These are phyloP conservation scores for Ganoderma lingzhi DNA, from an alignment of 1,284 basidiomycete species.

Conservation along the genomic window DNA sequence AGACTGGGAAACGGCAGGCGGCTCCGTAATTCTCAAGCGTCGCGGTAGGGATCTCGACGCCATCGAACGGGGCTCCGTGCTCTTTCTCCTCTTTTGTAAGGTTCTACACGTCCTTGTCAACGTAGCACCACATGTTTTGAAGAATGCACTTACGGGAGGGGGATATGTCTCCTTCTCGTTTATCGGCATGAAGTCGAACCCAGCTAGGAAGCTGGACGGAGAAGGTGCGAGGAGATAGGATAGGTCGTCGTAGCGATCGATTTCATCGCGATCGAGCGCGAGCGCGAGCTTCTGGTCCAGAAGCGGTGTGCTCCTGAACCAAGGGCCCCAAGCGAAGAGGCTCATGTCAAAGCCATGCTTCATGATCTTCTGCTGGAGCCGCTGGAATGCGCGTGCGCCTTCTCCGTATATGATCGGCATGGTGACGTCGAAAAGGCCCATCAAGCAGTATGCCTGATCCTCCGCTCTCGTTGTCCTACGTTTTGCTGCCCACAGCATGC, in stretches of 20 bases:
- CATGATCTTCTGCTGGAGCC: slow-evolving; percentile 12
- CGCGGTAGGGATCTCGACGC: slow-evolving; percentile 2
- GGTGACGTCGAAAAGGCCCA: slow-evolving; percentile 6
- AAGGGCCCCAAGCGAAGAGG: background rate
- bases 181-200: slow-evolving; percentile 1
- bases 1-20: background rate
- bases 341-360: slow-evolving; percentile 8
- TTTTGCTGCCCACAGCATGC: slow-evolving; percentile 5
- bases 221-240: slow-evolving; percentile 4
- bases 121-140: too few relatives aligned
- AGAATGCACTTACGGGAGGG: background rate
- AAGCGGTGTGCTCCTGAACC: background rate
- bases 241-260: background rate
- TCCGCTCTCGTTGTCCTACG: slow-evolving; percentile 3
- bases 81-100: background rate
- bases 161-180: background rate
- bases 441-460: slow-evolving; percentile 8
- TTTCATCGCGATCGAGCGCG: background rate
- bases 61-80: background rate
- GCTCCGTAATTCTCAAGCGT: background rate
- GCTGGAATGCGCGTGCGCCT: slow-evolving; percentile 5
- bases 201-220: background rate
- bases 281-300: background rate
- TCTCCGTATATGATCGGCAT: slow-evolving; percentile 10
- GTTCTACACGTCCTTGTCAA: background rate